phyloP scores from a whole-genome alignment of 2,329 filamentous ascomycete species.

The Mycosphaerella arachidis region DNA sequence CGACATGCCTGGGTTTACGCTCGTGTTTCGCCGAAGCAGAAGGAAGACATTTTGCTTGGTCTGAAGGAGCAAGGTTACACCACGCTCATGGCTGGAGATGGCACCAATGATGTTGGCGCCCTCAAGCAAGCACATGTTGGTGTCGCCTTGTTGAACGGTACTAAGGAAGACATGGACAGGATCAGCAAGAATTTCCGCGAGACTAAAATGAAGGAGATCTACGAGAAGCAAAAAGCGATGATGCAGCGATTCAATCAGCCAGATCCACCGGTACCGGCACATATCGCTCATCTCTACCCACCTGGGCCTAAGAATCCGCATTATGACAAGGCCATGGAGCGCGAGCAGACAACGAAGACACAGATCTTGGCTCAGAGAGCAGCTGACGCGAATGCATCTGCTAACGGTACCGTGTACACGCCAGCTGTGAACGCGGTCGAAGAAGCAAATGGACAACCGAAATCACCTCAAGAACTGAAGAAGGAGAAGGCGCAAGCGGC shows the following conservation, averaged over 20 bases:
- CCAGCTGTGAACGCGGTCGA: conserved; percentile 21
- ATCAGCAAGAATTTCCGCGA: conserved; percentile 92
- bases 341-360: conserved; percentile 76
- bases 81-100: conserved; percentile 97
- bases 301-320: conserved; percentile 89
- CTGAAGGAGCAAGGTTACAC: conserved; percentile 97
- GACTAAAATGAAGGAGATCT: conserved; percentile 97
- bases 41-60: conserved; percentile 95
- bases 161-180: conserved; percentile 80
- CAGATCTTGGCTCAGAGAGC: conserved; percentile 44
- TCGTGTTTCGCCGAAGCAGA: conserved; percentile 96
- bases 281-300: conserved; percentile 92
- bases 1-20: conserved; percentile 96
- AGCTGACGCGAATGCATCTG: conserved; percentile 45
- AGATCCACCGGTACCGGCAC: conserved; percentile 79
- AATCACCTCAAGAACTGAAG: conserved; percentile 47
- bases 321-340: conserved; percentile 84
- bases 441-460: conserved; percentile 14
- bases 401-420: conserved; percentile 25
- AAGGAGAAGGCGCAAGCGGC: conserved; percentile 61
- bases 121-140: conserved; percentile 97
- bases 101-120: conserved; percentile 95
- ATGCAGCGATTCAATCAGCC: conserved; percentile 97
- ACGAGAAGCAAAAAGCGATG: conserved; percentile 88
- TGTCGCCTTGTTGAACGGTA: conserved; percentile 92